phyloP scores from a whole-genome alignment of 2,329 filamentous ascomycete species.

The Aspergillus fijiensis region DNA sequence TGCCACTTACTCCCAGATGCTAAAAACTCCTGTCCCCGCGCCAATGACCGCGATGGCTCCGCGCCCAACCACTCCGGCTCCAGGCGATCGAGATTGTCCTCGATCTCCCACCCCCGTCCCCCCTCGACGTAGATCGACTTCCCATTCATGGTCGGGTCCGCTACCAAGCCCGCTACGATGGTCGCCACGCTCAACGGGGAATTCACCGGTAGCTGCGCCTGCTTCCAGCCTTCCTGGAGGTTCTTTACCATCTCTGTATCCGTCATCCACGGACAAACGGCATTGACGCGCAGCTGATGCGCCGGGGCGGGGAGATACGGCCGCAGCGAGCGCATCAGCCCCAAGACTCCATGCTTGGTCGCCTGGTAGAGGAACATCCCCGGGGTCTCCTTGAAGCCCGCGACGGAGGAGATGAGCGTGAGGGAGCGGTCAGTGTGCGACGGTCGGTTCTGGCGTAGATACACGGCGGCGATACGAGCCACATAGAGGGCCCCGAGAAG shows the following conservation, averaged over 20 bases:
- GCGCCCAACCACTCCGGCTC: constrained; percentile 48
- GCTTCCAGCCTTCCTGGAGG: constrained; percentile 37
- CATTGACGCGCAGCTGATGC: constrained; percentile 46
- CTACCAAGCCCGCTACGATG: constrained; percentile 39
- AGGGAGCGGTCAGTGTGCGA: constrained; percentile 42
- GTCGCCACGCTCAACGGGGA: constrained; percentile 41
- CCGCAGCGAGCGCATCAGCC: constrained; percentile 49
- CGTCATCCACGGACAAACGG: constrained; percentile 49
- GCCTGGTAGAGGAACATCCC: constrained; percentile 50
- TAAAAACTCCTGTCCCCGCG: constrained; percentile 37
- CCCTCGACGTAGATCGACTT: constrained; percentile 47
- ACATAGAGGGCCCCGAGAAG: constrained; percentile 50
- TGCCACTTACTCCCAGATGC: constrained; percentile 12
- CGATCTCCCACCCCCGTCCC: constrained; percentile 46
- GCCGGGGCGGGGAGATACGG: constrained; percentile 34
- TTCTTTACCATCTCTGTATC: constrained; percentile 34
- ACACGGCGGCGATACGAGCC: constrained; percentile 51
- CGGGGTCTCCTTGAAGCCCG: constrained; percentile 51
- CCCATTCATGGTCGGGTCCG: constrained; percentile 39
- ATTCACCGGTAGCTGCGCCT: constrained; percentile 42
- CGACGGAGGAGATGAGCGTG: constrained; percentile 47
- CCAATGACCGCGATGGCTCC: constrained; percentile 35
- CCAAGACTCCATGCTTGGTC: constrained; percentile 53
- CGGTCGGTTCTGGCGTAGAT: constrained; percentile 45
- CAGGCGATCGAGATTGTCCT: constrained; percentile 42